Evolutionary conservation across 169 alveolate species (phyloP), one percentile per base, ranked within the genome.

Genomic region (Plasmodium inui): DNA sequence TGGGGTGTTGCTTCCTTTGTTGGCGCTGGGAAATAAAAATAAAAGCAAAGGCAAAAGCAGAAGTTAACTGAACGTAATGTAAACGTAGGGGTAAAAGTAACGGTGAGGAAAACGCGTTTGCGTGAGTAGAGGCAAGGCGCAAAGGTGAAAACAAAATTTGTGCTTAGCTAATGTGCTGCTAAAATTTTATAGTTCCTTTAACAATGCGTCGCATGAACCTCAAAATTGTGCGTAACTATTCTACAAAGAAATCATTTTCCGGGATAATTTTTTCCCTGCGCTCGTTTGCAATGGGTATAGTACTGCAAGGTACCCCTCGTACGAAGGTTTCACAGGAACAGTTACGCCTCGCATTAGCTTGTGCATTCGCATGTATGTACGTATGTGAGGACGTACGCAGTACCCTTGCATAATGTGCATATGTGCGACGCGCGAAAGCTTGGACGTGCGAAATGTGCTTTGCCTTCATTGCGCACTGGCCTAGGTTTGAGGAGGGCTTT

Each of bases 391-490:
- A 46, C 22, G 17, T 30, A 14, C 46, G 19, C n/a, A 30, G 57
- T 79, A 79, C 32, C 0, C 19, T 19, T 79, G 50, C 50, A 76
- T 37, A 30, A 74, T n/a, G 8, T 17, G 30, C 73, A 41, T 44
- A 39, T 30, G 76, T 67, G 30, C 39, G n/a, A 79, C 22, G 44
- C 28, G 39, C 72, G 14, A 19, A 78, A 17, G 22, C 53, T 19
- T 39, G 55, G 72, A 22, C 53, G 57, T 32, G 14, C 30, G 32
- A 67, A 28, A 22, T 67, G 37, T 67, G 30, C 76, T n/a, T 67
- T 28, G n/a, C n/a, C 37, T 67, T 67, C 22, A 67, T 67, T n/a
- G 76, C n/a, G 76, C 76, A 67, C 76, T 67, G 76, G 76, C 14
- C 37, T 17, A 22, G 9, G 37, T 61, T 67, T 67, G 39, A 67